Evolutionary conservation across 2,329 filamentous ascomycete genomes (phyloP).

Genomic region (Venturia nashicola): DNA sequence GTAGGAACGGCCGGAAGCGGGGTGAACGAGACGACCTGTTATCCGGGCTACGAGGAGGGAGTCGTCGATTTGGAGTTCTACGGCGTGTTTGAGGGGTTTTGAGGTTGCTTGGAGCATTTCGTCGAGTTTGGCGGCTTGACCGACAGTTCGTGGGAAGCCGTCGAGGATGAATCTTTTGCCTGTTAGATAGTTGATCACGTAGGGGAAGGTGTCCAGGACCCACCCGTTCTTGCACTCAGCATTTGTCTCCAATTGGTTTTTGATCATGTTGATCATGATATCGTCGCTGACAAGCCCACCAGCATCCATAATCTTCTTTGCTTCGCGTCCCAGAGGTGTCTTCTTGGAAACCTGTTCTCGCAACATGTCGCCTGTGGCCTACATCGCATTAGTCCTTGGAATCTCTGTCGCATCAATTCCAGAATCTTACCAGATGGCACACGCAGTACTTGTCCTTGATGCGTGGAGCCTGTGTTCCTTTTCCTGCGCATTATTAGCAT

Average conservation of each 20-base stretch:
- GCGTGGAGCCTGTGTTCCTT: slow-evolving; percentile 95
- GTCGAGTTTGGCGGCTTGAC: slow-evolving; percentile 90
- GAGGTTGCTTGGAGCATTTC: slow-evolving; percentile 69
- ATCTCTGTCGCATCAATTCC: background rate
- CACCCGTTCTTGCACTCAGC: slow-evolving; percentile 94
- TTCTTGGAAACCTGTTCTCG: slow-evolving; percentile 97
- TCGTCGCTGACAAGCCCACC: slow-evolving; percentile 96
- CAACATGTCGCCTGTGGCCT: slow-evolving; percentile 99
- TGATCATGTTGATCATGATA: slow-evolving; percentile 99
- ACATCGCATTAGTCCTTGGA: slow-evolving; percentile 14
- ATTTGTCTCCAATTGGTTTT: slow-evolving; percentile 89
- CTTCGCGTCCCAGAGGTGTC: slow-evolving; percentile 84
- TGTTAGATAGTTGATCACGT: background rate
- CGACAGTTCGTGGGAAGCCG: slow-evolving; percentile 92
- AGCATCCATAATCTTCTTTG: slow-evolving; percentile 99
- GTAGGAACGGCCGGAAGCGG: slow-evolving; percentile 90
- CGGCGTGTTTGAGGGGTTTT: slow-evolving; percentile 82
- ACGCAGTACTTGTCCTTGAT: slow-evolving; percentile 97
- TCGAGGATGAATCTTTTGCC: slow-evolving; percentile 83
- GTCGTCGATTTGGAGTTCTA: slow-evolving; percentile 96
- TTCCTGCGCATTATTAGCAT: slow-evolving; percentile 48
- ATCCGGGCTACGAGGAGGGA: slow-evolving; percentile 87
- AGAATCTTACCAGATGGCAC: slow-evolving; percentile 74
- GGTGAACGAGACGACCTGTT: slow-evolving; percentile 90
- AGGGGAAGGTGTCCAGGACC: slow-evolving; percentile 16